Evolutionary conservation across 2,329 filamentous ascomycete species (phyloP), one percentile per base, ranked within the genome.

Genomic region (Colletotrichum sp.): DNA sequence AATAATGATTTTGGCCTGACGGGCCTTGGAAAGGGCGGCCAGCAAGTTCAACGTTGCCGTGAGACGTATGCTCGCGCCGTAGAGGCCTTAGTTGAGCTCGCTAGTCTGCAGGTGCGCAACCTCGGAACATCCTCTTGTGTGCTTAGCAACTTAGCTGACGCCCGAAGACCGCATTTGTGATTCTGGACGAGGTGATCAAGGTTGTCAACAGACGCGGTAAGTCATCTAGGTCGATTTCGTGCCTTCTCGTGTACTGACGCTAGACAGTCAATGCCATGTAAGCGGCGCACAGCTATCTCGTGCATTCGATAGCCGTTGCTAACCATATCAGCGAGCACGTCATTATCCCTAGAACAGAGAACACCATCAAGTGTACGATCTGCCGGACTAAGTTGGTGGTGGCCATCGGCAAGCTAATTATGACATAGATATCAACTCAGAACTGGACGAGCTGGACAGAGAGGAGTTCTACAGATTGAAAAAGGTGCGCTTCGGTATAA

Each of bases 381-480:
- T 43, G 59, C 13, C 9, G 3, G 21, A 43, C 18, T 10, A 12
- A 24, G 10, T 16, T 9, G 28, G 18, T 32, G 7, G 8, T 52
- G 10, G 13, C 43, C 24, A 32, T 21, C 10, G 43, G 43, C 18
- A 24, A 28, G n/a, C 79, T 77, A 21, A 79, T 34, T n/a, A 13
- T 8, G n/a, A 28, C 34, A 7, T 74, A 94, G 93, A 99, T 83
- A 99, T 99, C 90, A 99, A 99, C 87, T 98, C 96, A 1, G 97
- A 99, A 84, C 91, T 99, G 18, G 97, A 99, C 83, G 97, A 99
- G 87, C 90, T 99, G 67, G 98, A 99, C 86, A 92, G 97, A 89
- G 97, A 99, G 84, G 97, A 99, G 84, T 99, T 99, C 85, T 99
- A 98, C 87, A 91, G 97, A 79, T 87, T 99, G 83, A 99, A 99